phyloP scores from a whole-genome alignment of 2,329 filamentous ascomycete species.

The Sclerotinia borealis region DNA sequence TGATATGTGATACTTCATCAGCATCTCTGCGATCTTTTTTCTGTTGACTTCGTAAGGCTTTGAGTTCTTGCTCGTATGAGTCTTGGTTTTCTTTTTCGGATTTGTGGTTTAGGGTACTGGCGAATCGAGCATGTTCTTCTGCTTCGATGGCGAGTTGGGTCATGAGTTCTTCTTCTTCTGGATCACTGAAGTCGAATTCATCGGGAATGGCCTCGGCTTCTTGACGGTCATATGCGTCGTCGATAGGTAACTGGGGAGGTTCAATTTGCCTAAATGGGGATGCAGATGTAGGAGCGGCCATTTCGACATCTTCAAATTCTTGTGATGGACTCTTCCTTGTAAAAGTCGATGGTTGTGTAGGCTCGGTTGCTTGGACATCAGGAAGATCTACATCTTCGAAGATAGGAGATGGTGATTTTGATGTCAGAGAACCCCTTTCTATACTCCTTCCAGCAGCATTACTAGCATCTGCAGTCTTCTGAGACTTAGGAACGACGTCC shows the following conservation, averaged over 20 bases:
- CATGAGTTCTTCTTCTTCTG: conserved; percentile 86
- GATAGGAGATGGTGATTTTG: conserved; percentile 39
- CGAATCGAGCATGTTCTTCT: conserved; percentile 90
- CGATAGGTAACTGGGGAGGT: conserved; percentile 2
- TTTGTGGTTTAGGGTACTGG: conserved; percentile 76
- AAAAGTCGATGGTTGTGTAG: conserved; percentile 9
- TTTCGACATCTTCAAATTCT: conserved; percentile 25
- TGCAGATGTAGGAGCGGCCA: conserved; percentile 11
- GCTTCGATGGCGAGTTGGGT: conserved; percentile 82
- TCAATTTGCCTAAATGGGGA: background rate
- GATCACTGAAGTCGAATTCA: conserved; percentile 68
- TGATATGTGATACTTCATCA: conserved; percentile 92
- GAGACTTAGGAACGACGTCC: conserved; percentile 20
- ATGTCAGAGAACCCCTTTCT: background rate
- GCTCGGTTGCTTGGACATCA: conserved; percentile 6
- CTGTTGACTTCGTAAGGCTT: conserved; percentile 83
- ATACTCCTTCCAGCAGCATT: background rate
- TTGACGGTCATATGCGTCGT: conserved; percentile 22
- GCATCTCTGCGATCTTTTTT: conserved; percentile 94
- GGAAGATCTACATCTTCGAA: conserved; percentile 45
- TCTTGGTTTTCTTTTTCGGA: conserved; percentile 62
- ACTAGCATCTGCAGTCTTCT: conserved; percentile 7
- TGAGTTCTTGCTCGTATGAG: conserved; percentile 82
- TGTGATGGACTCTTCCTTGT: conserved; percentile 19
- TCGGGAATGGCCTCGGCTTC: conserved; percentile 34